phyloP scores from a whole-genome alignment of 1,284 basidiomycete genomes.

The Apiotrichum montevideense region DNA sequence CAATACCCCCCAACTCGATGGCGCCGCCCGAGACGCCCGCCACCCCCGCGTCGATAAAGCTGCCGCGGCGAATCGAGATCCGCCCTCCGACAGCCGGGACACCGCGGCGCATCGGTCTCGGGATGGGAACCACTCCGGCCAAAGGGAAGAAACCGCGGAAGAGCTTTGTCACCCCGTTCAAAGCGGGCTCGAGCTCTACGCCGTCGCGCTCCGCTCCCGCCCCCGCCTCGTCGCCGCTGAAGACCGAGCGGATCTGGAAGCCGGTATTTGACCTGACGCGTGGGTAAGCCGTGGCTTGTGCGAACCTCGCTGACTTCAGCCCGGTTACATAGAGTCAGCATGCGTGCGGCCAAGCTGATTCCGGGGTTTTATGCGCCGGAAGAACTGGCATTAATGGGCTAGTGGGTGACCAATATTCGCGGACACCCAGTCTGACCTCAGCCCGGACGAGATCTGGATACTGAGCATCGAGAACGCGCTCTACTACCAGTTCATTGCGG shows the following conservation, averaged over 20 bases:
- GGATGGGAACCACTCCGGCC: conserved; percentile 27
- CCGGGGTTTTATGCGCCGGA: conserved; percentile 55
- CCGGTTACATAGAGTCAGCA: conserved; percentile 19
- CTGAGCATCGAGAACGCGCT: conserved; percentile 58
- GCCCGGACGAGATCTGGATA: conserved; percentile 53
- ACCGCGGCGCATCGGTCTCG: conserved; percentile 39
- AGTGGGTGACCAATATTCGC: conserved; percentile 52
- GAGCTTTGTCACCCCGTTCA: conserved; percentile 44
- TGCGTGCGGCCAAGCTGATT: conserved; percentile 42
- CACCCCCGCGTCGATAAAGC: conserved; percentile 1
- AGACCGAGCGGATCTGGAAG: conserved; percentile 3
- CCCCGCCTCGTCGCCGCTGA: neutral
- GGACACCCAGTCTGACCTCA: conserved; percentile 9
- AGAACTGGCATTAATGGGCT: conserved; percentile 56
- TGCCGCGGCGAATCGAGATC: conserved; percentile 22
- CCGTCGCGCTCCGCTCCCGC: neutral
- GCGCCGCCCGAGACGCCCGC: neutral
- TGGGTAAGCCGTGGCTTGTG: conserved; percentile 16
- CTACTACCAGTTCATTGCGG: conserved; percentile 59
- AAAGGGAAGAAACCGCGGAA: conserved; percentile 10
- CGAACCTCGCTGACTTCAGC: conserved; percentile 11
- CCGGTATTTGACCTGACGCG: conserved; percentile 40
- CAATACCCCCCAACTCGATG: conserved; percentile 27
- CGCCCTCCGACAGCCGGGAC: conserved; percentile 23
- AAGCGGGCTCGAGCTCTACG: conserved; percentile 7